Evolutionary conservation across 2,329 filamentous ascomycete genomes (phyloP), one percentile per base, ranked within the genome.

Genomic region (Fusarium ambrosium): DNA sequence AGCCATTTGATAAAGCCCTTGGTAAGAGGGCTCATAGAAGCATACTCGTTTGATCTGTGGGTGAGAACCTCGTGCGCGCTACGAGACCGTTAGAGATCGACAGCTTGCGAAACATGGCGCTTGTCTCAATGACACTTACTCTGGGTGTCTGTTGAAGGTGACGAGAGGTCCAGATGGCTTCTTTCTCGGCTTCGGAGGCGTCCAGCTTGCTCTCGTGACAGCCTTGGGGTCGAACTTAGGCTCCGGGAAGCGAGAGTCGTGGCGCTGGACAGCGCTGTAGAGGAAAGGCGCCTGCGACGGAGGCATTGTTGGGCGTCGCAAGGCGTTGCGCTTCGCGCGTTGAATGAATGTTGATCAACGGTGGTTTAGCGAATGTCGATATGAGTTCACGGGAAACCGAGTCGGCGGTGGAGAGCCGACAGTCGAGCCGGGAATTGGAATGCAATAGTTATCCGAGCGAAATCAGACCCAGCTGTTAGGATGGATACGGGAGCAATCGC

Each of bases 131-230:
- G 27, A 27, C 20, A 85, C 91, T 80, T 88, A 95, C 92, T 98
- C 95, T 2, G 95, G 95, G 82, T 98, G 95, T 68, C 90, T 89
- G 82, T 97, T 97, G 87, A 98, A 93, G 69, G 93, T 89, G 72
- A 98, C 85, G 73, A 97, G 85, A 14, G 95, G 95, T 0, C 95
- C 95, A 63, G 93, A 87, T 53, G 88, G 89, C 87, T 93, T 92
- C 48, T 90, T 87, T 79, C 88, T 92, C 29, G 84, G 86, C 45
- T 89, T 86, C 64, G 90, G 89, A 14, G 90, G 89, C 79, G 91
- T 86, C 86, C 90, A 94, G 84, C 93, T 96, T 72, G 94, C 93
- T 80, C 95, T 89, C 24, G 95, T 95, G 59, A 95, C 89, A 69
- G 94, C 93, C 82, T 95, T 97, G 59, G 96, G 95, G 79, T 98